Evolutionary conservation across 2,329 filamentous ascomycete genomes (phyloP).

Genomic region (Stagonosporopsis vannaccii): DNA sequence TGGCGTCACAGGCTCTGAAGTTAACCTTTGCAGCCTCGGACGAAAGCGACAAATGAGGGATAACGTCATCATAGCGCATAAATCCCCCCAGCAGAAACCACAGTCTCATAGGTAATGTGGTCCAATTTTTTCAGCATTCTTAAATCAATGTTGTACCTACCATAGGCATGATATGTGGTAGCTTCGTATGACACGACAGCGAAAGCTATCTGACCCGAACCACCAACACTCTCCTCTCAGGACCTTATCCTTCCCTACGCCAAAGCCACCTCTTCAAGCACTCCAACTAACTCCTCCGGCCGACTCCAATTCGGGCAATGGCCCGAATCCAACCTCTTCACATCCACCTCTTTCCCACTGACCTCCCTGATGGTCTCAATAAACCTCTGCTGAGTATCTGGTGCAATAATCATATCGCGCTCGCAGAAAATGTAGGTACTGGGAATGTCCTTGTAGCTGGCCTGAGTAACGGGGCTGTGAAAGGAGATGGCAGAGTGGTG

Average conservation of each 20-base stretch:
- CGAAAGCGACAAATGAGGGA: too few species aligned
- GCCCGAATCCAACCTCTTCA: slow-evolving; percentile 44
- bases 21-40: too few species aligned
- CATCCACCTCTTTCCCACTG: slow-evolving; percentile 33
- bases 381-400: slow-evolving; percentile 37
- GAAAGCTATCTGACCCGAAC: too few species aligned
- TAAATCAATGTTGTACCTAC: too few species aligned
- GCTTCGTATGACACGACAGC: too few species aligned
- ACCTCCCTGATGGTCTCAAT: slow-evolving; percentile 46
- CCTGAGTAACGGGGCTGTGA: slow-evolving; percentile 40
- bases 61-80: too few species aligned
- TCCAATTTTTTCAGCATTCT: too few species aligned
- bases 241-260: neutral
- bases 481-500: slow-evolving; percentile 49
- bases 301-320: slow-evolving; percentile 44
- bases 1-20: too few species aligned
- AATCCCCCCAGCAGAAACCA: too few species aligned
- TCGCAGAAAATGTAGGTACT: slow-evolving; percentile 52
- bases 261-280: slow-evolving; percentile 21
- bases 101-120: too few species aligned
- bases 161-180: too few species aligned
- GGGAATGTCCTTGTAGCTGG: slow-evolving; percentile 50
- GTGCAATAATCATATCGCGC: slow-evolving; percentile 40
- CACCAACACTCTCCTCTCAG: too few species aligned
- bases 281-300: slow-evolving; percentile 33